These are phyloP conservation scores for Phytopythium oedochilum DNA, from an alignment of 352 stramenopile genomes.

Conservation along the genomic window DNA sequence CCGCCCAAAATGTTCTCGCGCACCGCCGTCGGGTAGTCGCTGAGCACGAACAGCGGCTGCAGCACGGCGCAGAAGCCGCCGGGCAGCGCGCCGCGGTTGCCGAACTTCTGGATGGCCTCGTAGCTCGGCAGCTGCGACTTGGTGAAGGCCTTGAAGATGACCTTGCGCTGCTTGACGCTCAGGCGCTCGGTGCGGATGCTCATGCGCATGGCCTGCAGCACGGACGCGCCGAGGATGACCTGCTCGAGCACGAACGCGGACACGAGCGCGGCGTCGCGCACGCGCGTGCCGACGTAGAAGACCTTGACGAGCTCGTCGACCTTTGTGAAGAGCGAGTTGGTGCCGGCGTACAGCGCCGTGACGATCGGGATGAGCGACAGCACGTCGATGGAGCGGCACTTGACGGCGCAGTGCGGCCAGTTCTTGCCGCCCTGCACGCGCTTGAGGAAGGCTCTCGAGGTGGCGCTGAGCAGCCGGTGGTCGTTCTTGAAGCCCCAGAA, in stretches of 20 bases:
- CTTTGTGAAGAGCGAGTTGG: constrained; percentile 75
- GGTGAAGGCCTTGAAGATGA: constrained; percentile 84
- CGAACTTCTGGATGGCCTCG: constrained; percentile 81
- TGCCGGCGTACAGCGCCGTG: constrained; percentile 75
- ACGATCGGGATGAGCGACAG: constrained; percentile 68
- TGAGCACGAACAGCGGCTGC: constrained; percentile 75
- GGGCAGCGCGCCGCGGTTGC: constrained; percentile 68
- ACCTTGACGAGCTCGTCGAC: constrained; percentile 77
- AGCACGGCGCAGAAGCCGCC: constrained; percentile 66
- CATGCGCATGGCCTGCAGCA: constrained; percentile 81
- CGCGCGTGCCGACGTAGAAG: constrained; percentile 68
- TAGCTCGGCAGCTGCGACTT: constrained; percentile 79
- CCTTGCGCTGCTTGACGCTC: constrained; percentile 77
- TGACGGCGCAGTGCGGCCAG: constrained; percentile 69
- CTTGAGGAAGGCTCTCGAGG: constrained; percentile 73
- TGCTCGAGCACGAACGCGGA: constrained; percentile 77
- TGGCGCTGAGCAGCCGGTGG: constrained; percentile 59
- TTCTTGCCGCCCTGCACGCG: constrained; percentile 62
- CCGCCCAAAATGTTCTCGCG: constrained; percentile 82
- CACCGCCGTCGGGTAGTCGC: constrained; percentile 72
- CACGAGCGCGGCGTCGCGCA: constrained; percentile 66
- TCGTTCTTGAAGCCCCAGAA: constrained; percentile 85
- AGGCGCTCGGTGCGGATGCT: constrained; percentile 76
- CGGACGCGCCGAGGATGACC: constrained; percentile 67
- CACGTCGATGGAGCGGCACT: constrained; percentile 78